Evolutionary conservation across 305 asterid species (phyloP).

Genomic region (Petunia hybrid): DNA sequence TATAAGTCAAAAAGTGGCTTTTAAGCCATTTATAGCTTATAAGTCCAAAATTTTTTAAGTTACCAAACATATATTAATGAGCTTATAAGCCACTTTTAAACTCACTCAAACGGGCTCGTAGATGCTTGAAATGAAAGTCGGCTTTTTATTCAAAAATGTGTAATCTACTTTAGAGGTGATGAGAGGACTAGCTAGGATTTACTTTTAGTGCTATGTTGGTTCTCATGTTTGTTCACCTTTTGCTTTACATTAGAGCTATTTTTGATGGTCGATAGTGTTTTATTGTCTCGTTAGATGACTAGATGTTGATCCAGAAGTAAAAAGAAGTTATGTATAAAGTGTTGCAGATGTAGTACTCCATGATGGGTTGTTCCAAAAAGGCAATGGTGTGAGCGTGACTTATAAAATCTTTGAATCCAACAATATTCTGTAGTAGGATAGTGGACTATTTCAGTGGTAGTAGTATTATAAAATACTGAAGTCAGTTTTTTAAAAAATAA

Average conservation of each 20-base stretch:
- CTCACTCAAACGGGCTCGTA: no score
- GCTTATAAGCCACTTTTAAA: no score
- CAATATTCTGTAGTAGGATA: background rate
- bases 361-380: constrained; percentile 11
- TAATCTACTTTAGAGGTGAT: background rate
- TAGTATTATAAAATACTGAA: no score
- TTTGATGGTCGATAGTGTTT: background rate
- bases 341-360: background rate
- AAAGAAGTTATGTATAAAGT: background rate
- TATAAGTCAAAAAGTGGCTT: no score
- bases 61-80: no score
- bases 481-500: no score
- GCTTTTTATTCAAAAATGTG: background rate
- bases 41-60: no score
- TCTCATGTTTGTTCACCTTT: constrained; percentile 14
- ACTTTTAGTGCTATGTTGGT: background rate
- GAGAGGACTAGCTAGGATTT: background rate
- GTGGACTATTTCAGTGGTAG: no score
- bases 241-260: background rate
- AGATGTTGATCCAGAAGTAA: no score
- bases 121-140: background rate
- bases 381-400: background rate
- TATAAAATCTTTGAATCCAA: background rate
- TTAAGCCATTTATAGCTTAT: no score
- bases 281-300: background rate